These are phyloP conservation scores for Tricholoma matsutake DNA, from an alignment of 768 basidiomycete genomes.

Conservation along the genomic window DNA sequence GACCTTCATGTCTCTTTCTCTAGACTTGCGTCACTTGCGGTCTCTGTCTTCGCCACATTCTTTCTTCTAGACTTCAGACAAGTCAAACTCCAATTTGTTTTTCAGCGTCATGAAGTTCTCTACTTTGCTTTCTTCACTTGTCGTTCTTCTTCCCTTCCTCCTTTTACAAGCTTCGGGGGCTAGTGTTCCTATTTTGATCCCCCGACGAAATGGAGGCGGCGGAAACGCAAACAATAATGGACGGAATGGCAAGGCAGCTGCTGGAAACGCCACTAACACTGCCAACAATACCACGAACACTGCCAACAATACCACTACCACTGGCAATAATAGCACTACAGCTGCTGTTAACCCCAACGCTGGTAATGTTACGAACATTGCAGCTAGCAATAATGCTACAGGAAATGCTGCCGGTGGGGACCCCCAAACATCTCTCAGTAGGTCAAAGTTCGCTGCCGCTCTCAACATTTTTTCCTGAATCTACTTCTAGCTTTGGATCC, in stretches of 20 bases:
- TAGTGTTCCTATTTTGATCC: slow-evolving; percentile 21
- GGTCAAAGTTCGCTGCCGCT: slow-evolving; percentile 5
- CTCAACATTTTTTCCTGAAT: background rate
- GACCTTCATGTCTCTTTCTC: background rate
- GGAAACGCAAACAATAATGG: slow-evolving; percentile 13
- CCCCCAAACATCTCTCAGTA: slow-evolving; percentile 45
- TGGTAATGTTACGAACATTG: background rate
- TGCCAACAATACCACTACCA: background rate
- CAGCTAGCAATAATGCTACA: slow-evolving; percentile 2
- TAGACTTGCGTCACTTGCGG: slow-evolving; percentile 27
- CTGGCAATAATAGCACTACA: background rate
- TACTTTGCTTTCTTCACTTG: slow-evolving; percentile 31
- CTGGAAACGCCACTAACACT: slow-evolving; percentile 3
- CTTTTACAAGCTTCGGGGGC: slow-evolving; percentile 32
- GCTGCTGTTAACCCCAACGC: background rate
- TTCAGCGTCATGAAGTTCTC: slow-evolving; percentile 50
- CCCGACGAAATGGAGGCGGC: slow-evolving; percentile 22
- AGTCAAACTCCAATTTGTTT: slow-evolving; percentile 28
- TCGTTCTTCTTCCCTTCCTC: slow-evolving; percentile 41
- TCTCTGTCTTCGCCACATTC: slow-evolving; percentile 28
- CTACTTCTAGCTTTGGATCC: slow-evolving; percentile 45
- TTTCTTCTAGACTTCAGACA: slow-evolving; percentile 47
- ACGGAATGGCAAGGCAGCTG: background rate
- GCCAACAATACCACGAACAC: background rate
- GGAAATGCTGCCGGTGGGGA: slow-evolving; percentile 22